Percentiles rank a stretch among this genome's conserved stretches.
Conservation (phyloP, 2,329 filamentous ascomycete genomes). For the Fusarium falciforme region DNA sequence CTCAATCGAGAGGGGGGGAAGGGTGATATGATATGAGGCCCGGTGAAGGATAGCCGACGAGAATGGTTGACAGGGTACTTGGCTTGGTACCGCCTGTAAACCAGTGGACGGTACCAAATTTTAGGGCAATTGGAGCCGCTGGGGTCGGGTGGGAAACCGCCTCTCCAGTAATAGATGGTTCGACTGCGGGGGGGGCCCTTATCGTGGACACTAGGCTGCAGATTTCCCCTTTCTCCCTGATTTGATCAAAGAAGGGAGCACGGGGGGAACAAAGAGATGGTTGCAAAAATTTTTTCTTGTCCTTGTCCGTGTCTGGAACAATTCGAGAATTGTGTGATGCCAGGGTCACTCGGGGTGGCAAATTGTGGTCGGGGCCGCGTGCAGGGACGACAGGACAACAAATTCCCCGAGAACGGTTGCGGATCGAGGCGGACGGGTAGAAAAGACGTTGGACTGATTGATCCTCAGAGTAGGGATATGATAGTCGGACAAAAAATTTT, state of each 20-base stretch:
- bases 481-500: slow-evolving; percentile 12
- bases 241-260: slow-evolving; percentile 34
- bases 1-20: slow-evolving; percentile 29
- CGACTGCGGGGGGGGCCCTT: slow-evolving; percentile 43
- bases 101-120: slow-evolving; percentile 32
- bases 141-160: slow-evolving; percentile 27
- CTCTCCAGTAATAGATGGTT: slow-evolving; percentile 38
- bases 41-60: slow-evolving; percentile 27
- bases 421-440: slow-evolving; percentile 22
- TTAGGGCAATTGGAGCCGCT: slow-evolving; percentile 34
- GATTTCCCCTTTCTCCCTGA: slow-evolving; percentile 39
- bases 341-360: slow-evolving; percentile 44
- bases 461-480: not conserved
- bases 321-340: slow-evolving; percentile 43
- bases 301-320: slow-evolving; percentile 39
- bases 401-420: slow-evolving; percentile 38
- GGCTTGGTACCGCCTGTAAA: slow-evolving; percentile 31
- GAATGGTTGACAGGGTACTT: slow-evolving; percentile 31
- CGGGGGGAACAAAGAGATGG: slow-evolving; percentile 13
- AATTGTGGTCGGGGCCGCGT: slow-evolving; percentile 41
- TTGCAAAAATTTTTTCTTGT: slow-evolving; percentile 40
- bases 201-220: slow-evolving; percentile 35
- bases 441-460: slow-evolving; percentile 20
- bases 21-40: slow-evolving; percentile 40
- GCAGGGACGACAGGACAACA: slow-evolving; percentile 43